Percentiles rank a stretch among this genome's conserved stretches.
Conservation (phyloP, 2,329 filamentous ascomycete genomes). For the Sarocladium brachiariae region DNA sequence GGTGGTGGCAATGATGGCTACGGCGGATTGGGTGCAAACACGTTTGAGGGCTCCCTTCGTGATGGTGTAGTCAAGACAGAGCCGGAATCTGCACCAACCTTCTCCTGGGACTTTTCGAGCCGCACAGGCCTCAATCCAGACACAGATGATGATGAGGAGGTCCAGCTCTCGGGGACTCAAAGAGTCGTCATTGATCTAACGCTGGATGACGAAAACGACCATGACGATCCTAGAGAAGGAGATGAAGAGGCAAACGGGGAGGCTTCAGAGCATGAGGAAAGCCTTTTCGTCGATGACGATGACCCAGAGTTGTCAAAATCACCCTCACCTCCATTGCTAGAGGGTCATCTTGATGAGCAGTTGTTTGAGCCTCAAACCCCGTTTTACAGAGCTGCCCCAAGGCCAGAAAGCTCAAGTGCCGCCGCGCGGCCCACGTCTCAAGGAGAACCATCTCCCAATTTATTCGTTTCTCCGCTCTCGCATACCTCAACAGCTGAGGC, state of each 20-base stretch:
- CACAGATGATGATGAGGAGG: background rate
- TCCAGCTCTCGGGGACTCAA: background rate
- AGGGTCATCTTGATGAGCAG: too few species aligned
- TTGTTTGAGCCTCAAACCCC: background rate
- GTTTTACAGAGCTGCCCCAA: too few species aligned
- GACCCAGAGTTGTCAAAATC: background rate
- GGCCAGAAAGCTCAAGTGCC: too few species aligned
- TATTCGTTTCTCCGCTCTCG: background rate
- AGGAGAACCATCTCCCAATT: background rate
- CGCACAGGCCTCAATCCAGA: background rate
- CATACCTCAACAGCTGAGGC: background rate
- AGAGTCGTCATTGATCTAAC: background rate
- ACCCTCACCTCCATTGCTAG: background rate
- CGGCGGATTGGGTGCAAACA: too few species aligned
- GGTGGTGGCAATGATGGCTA: background rate
- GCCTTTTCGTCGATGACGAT: background rate
- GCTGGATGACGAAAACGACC: too few species aligned
- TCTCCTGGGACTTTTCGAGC: background rate
- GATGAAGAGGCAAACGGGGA: background rate
- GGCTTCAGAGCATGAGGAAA: background rate
- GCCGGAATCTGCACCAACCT: background rate
- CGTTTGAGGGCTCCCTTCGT: background rate
- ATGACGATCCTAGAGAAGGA: background rate
- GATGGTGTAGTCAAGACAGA: background rate
- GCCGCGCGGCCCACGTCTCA: too few species aligned